Evolutionary conservation across 164 flowering plant genomes (phyloP).

Genomic region (Brasenia schreberi): DNA sequence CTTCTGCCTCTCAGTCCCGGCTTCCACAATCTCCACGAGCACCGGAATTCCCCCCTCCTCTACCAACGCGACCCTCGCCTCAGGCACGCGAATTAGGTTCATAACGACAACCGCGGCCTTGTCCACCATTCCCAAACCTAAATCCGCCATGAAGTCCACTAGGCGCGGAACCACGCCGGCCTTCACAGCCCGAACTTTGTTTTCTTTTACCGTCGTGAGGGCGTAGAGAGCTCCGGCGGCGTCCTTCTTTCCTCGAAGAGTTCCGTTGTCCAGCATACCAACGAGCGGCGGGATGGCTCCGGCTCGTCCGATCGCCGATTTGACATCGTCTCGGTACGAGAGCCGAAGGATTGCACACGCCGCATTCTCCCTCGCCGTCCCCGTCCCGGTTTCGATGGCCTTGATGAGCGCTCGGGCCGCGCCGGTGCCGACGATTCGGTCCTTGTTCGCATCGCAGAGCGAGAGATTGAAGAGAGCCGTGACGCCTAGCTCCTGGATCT

Average conservation of each 20-base stretch:
- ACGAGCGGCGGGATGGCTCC: constrained; percentile 76
- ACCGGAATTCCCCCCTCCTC: constrained; percentile 93
- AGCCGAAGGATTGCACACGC: constrained; percentile 83
- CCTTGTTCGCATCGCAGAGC: constrained; percentile 69
- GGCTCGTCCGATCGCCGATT: constrained; percentile 61
- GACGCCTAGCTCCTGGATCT: constrained; percentile 59
- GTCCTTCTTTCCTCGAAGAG: constrained; percentile 70
- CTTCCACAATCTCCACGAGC: constrained; percentile 76
- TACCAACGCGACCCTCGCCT: constrained; percentile 44
- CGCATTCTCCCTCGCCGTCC: constrained; percentile 72
- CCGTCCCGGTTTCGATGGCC: constrained; percentile 48
- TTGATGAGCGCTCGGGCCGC: constrained; percentile 64
- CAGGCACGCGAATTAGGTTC: constrained; percentile 30
- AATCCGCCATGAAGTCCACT: constrained; percentile 82
- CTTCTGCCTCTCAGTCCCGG: constrained; percentile 65
- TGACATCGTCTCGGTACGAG: constrained; percentile 54
- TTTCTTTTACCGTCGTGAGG: constrained; percentile 56
- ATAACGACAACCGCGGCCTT: constrained; percentile 56
- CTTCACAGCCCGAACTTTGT: constrained; percentile 55
- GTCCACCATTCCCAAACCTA: constrained; percentile 72
- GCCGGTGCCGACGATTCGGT: constrained; percentile 41
- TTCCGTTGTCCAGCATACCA: constrained; percentile 46
- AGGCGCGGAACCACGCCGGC: constrained; percentile 64
- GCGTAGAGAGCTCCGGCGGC: constrained; percentile 72
- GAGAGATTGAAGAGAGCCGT: constrained; percentile 73